phyloP scores from a whole-genome alignment of 2,329 filamentous ascomycete genomes.

The Mycosphaerella sp. region DNA sequence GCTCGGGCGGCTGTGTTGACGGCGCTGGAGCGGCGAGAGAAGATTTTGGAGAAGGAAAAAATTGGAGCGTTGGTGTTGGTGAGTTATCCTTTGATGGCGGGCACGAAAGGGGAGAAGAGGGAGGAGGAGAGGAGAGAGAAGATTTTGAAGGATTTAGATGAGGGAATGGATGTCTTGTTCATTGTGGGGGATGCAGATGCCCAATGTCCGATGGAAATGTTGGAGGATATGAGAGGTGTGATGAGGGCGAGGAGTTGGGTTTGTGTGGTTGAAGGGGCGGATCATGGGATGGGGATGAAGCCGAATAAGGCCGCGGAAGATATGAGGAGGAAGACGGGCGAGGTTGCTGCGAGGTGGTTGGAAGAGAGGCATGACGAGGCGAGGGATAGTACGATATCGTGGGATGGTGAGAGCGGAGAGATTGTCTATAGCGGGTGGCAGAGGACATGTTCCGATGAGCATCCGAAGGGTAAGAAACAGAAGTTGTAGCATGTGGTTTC shows the following conservation, averaged over 20 bases:
- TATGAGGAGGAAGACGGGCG: constrained; percentile 14
- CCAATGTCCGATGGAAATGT: constrained; percentile 32
- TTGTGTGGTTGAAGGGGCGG: constrained; percentile 31
- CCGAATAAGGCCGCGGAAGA: constrained; percentile 1
- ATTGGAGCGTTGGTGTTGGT: constrained; percentile 33
- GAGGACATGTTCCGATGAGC: background rate
- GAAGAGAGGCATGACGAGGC: constrained; percentile 3
- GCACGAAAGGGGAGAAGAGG: constrained; percentile 25
- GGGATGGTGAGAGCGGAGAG: constrained; percentile 5
- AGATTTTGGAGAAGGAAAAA: background rate
- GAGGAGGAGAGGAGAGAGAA: constrained; percentile 33
- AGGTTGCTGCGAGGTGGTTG: constrained; percentile 16
- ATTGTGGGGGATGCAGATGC: constrained; percentile 34
- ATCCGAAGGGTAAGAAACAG: background rate
- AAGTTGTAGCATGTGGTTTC: background rate
- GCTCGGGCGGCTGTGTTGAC: constrained; percentile 39
- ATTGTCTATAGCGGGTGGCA: constrained; percentile 3
- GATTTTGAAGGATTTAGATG: constrained; percentile 35
- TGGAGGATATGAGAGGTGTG: constrained; percentile 30
- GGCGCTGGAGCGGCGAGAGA: constrained; percentile 21
- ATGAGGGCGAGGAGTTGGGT: constrained; percentile 38
- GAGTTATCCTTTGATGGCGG: constrained; percentile 38
- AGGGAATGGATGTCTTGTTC: constrained; percentile 35
- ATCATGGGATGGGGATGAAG: constrained; percentile 17
- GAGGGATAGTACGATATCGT: constrained; percentile 5